Base-by-base conservation (phyloP, 148 eudicot genomes). In the Pouteria glomerata region DNA sequence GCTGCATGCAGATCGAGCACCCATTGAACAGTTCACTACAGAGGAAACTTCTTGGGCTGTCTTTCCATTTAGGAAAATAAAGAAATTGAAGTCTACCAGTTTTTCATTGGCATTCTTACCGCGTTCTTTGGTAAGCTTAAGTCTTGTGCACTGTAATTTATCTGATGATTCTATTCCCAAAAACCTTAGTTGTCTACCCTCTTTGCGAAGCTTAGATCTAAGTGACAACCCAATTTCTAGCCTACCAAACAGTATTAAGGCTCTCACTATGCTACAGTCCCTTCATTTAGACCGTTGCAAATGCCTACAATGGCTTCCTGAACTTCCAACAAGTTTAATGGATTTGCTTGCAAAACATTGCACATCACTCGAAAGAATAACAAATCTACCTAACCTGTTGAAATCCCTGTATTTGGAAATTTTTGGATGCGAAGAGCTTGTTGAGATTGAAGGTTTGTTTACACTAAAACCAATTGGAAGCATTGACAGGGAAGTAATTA, bases 291-390 rank as follows among this genome's bases (percentile, higher is more conserved):
- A 59, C 7, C 10, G 15, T 1, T 71, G 74, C 74, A 59, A 19
- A 4, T 44, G 67, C 16, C 66, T 71, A 41, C 74, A 42, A n/a
- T 59, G 66, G 44, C 42, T 71, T 42, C 73, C 73, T 1, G 66
- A 71, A 41, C 74, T 71, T 45, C 74, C 74, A 30, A 24, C 23
- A 19, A 71, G 29, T 30, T 71, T 71, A 10, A 58, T 59, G 57
- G 29, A 70, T 0, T 6, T 52, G n/a, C 0, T 15, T 16, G 6
- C 50, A 23, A 0, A 0, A 0, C 1, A 34, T 0, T 70, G 63
- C 51, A 59, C 23, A 59, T 45, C 50, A 14, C 11, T 71, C 57
- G 3, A 18, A 45, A 27, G 41, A 42, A 44, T 70, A 29, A 29
- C 34, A 44, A 57, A 39, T 26, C 15, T 42, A 24, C 74, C 74